Percentiles rank a stretch among this genome's conserved stretches.
phyloP scores from a whole-genome alignment of 2,329 filamentous ascomycete species.

The Ophiostoma sp. region DNA sequence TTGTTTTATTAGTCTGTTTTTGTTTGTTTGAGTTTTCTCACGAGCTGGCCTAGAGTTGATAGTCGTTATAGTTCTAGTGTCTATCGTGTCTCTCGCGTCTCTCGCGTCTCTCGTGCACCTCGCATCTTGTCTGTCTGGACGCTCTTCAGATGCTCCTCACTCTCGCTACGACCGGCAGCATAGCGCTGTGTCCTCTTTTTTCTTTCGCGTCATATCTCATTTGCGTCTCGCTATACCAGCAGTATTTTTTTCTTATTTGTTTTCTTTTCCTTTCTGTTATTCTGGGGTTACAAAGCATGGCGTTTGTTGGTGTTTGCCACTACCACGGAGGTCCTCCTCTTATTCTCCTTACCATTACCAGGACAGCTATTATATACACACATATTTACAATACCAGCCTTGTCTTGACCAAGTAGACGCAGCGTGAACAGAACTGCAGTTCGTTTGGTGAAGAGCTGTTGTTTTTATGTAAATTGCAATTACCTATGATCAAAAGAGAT shows the following conservation, averaged over 20 bases:
- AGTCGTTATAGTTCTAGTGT: no score
- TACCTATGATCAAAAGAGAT: no score
- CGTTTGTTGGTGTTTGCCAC: slow-evolving; percentile 1
- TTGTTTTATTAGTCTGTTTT: neutral
- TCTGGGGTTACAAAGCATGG: slow-evolving; percentile 3
- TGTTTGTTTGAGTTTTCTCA: neutral
- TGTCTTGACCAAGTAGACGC: no score
- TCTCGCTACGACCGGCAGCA: neutral
- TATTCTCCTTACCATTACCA: neutral
- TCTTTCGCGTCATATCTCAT: neutral
- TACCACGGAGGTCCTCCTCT: neutral
- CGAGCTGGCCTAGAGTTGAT: no score
- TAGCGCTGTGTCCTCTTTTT: neutral
- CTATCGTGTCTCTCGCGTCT: no score
- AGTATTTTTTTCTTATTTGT: neutral
- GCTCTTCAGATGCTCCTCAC: slow-evolving; percentile 1
- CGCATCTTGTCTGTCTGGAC: neutral
- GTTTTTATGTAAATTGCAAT: no score
- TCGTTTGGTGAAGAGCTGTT: no score
- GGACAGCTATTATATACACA: neutral
- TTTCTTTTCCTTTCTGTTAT: neutral
- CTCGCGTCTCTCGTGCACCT: no score
- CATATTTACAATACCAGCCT: neutral
- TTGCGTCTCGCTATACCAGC: neutral
- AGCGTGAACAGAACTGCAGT: no score